Evolutionary conservation across 495 filamentous ascomycete genomes (phyloP), one percentile per base, ranked within the genome.

Genomic region (Penicillium canariense): DNA sequence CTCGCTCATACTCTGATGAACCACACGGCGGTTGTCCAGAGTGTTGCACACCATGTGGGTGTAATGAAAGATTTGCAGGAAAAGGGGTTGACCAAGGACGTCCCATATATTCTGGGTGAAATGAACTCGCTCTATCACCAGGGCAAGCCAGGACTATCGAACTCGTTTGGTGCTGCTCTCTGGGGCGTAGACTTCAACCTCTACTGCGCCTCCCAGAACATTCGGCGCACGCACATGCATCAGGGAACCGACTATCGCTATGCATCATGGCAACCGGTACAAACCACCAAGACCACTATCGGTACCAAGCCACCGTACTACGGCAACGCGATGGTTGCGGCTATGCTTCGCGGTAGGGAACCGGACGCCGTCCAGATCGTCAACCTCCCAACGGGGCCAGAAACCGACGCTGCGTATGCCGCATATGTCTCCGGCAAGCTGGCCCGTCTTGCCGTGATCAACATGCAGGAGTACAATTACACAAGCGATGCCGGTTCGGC

Each of bases 251-350:
- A 85, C 65, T 87, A 83, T 62, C 78, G 85, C 25, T 83, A 83
- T 56, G 61, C 62, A 44, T 54, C 67, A 28, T 87, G 84, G 85
- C 84, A 87, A 55, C 84, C 86, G 1, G 50, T 86, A 39, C 42
- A 68, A 5, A 86, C 84, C 4, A 58, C 66, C 55, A 73, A 73
- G 26, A 79, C 80, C 1, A 69, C 69, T 5, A 67, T 77, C 5
- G 85, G 84, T 12, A 88, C 85, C 30, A 86, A 84, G 60, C 65
- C 85, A 0, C 84, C 85, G 0, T 88, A 86, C 65, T 87, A 88
- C 65, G 85, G 84, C 15, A 83, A 80, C 61, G 71, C 85, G 28
- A 79, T 79, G 38, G 81, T 83, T 0, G 83, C 85, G 4, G 75
- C 81, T 5, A 74, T 82, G 61, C 64, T 87, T 8, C 78, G 72